Conservation (phyloP, 2,329 filamentous ascomycete genomes). For the Penicillium aurantiogriseum region DNA sequence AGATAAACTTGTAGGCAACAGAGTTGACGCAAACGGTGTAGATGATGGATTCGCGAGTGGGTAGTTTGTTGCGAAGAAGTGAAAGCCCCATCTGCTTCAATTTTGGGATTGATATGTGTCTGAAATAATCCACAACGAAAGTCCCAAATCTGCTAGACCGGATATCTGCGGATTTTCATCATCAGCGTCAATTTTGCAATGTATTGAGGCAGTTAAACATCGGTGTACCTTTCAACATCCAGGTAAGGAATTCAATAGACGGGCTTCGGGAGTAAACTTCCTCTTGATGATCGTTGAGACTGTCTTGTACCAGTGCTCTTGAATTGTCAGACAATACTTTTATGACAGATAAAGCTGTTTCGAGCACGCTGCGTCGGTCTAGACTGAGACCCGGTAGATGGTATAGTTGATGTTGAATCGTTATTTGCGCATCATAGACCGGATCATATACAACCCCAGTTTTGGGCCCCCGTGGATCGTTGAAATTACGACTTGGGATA, state of each 20-base stretch:
- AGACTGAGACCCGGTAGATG: conserved; percentile 8
- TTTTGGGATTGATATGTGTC: conserved; percentile 15
- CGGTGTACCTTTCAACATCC: conserved; percentile 24
- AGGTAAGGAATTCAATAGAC: conserved; percentile 18
- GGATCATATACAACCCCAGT: conserved; percentile 13
- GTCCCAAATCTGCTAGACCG: conserved; percentile 15
- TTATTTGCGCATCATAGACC: conserved; percentile 17
- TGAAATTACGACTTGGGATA: background rate
- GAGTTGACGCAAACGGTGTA: conserved; percentile 23
- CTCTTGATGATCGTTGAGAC: background rate
- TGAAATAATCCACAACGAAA: conserved; percentile 23
- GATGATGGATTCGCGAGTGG: conserved; percentile 9
- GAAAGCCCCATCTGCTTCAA: conserved; percentile 23
- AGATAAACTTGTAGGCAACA: conserved; percentile 24
- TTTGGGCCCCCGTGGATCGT: background rate
- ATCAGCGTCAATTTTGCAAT: background rate
- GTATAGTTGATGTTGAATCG: conserved; percentile 10
- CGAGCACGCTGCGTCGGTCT: conserved; percentile 12
- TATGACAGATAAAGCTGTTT: conserved; percentile 16
- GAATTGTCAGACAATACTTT: conserved; percentile 2
- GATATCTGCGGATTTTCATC: conserved; percentile 13
- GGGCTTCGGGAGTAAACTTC: conserved; percentile 8
- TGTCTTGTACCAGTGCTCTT: background rate
- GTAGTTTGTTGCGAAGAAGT: conserved; percentile 11
- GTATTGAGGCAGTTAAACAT: background rate